A percentile compares a stretch with the other conserved stretches of the same genome.
phyloP scores from a whole-genome alignment of 179 eudicot species.

The Nepenthes alata region DNA sequence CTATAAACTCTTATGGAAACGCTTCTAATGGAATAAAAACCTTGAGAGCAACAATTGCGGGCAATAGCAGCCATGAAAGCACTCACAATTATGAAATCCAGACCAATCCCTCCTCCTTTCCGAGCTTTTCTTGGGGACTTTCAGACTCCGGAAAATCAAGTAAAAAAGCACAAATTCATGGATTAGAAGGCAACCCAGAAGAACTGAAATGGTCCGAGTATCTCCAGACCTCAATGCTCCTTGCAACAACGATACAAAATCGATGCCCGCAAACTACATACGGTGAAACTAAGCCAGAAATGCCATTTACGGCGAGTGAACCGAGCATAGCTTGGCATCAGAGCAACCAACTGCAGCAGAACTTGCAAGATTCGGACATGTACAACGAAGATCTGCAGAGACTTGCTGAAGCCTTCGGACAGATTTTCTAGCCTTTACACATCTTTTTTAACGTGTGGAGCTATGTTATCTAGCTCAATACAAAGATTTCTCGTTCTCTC shows the following conservation, averaged over 20 bases:
- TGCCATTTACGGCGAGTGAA: slow-evolving; percentile 7
- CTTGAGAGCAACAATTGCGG: not conserved
- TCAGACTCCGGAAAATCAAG: slow-evolving; percentile 24
- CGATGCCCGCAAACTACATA: slow-evolving; percentile 23
- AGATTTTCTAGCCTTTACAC: slow-evolving; percentile 35
- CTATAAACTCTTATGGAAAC: not conserved
- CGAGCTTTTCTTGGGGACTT: slow-evolving; percentile 36
- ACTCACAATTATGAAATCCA: slow-evolving; percentile 5
- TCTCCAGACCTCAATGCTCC: slow-evolving; percentile 46
- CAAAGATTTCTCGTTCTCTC: no score
- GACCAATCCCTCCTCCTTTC: slow-evolving; percentile 20
- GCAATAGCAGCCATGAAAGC: slow-evolving; percentile 12
- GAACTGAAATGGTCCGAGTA: slow-evolving; percentile 71
- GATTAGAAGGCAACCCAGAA: slow-evolving; percentile 24
- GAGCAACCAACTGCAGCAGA: slow-evolving; percentile 23
- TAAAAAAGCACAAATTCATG: slow-evolving; percentile 20
- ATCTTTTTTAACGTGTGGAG: slow-evolving; percentile 19
- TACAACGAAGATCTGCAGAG: slow-evolving; percentile 65
- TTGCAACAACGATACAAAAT: slow-evolving; percentile 16
- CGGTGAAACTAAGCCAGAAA: slow-evolving; percentile 22
- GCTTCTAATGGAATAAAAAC: not conserved
- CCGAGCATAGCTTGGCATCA: slow-evolving; percentile 23
- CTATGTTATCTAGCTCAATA: not conserved
- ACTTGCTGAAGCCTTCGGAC: slow-evolving; percentile 64
- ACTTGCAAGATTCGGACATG: slow-evolving; percentile 26